Base-by-base conservation (phyloP, 1,284 basidiomycete genomes). In the Ustilago sp. region DNA sequence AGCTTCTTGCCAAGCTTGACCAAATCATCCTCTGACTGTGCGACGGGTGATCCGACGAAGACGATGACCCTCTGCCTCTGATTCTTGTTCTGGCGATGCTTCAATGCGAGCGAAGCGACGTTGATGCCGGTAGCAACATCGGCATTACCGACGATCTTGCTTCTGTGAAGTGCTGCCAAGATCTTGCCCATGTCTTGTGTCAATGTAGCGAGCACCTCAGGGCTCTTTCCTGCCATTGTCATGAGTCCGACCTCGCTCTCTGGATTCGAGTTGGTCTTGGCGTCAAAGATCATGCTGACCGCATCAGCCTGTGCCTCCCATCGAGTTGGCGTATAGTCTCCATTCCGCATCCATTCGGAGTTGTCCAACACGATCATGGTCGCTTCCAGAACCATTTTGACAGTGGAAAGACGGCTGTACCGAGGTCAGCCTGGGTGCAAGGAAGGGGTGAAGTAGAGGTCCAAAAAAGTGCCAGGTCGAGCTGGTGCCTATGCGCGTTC, bases 1-100 rank as follows among this genome's bases (percentile, higher is more conserved):
- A 99, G 89, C 87, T 94, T 96, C 89, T 96, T 98, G 28, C 95
- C 96, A 17, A 99, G 90, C 86, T 91, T 92, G 79, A 93, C 88
- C 31, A 86, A 70, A 15, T 74, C 72, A 5, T 80, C 82, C 28
- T 83, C 78, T 4, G 74, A 59, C 55, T 83, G 77, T 15, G 74
- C 47, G 2, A 86, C 72, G 0, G 97, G 97, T 7, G 94, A 95
- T 28, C 92, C 95, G 64, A 96, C 91, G 81, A 99, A 98, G 51
- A 94, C 93, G 81, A 99, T 91, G 79, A 98, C 93, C 48, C 96
- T 91, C 85, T 99, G 96, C 34, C 95, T 91, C 59, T 97, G 92
- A 84, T 95, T 97, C 90, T 99, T 99, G 90, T 99, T 98, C 88
- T 96, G 94, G 68, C 97, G 90, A 86, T 99, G 96, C 87, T 99